Evolutionary conservation across 441 rosid species (phyloP).

Genomic region (Eruca vesicaria): DNA sequence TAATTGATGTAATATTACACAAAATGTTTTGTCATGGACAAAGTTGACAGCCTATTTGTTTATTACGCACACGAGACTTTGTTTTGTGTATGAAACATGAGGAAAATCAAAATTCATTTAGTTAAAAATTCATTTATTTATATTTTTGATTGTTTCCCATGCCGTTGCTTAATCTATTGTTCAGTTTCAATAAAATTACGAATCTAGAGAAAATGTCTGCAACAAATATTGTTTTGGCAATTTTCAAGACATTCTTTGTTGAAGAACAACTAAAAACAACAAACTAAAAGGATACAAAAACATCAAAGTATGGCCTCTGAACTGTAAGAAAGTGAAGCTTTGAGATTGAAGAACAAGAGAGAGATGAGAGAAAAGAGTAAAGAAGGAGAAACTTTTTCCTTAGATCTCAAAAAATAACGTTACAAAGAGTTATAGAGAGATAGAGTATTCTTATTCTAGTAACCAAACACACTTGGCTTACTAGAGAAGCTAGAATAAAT

Average conservation of each 20-base stretch:
- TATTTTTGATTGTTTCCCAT: background rate
- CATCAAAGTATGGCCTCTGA: slow-evolving; percentile 17
- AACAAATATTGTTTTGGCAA: background rate
- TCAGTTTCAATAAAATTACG: background rate
- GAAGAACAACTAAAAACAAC: background rate
- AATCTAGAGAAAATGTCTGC: background rate
- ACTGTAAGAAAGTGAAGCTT: too few relatives aligned
- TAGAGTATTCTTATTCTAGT: too few relatives aligned
- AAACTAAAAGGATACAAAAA: slow-evolving; percentile 2
- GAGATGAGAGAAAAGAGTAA: too few relatives aligned
- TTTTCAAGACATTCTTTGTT: background rate
- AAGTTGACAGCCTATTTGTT: background rate
- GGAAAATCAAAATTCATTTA: background rate
- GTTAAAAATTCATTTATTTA: too few relatives aligned
- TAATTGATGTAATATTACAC: too few relatives aligned
- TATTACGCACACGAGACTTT: background rate
- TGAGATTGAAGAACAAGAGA: too few relatives aligned
- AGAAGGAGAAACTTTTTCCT: too few relatives aligned
- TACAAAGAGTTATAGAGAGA: too few relatives aligned
- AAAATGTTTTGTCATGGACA: background rate
- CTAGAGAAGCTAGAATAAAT: too few relatives aligned
- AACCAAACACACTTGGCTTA: too few relatives aligned
- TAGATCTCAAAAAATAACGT: too few relatives aligned
- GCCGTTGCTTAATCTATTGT: background rate
- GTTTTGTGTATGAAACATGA: background rate